These are phyloP conservation scores for Gyrodon lividus DNA, from an alignment of 768 basidiomycete species.

Conservation along the genomic window DNA sequence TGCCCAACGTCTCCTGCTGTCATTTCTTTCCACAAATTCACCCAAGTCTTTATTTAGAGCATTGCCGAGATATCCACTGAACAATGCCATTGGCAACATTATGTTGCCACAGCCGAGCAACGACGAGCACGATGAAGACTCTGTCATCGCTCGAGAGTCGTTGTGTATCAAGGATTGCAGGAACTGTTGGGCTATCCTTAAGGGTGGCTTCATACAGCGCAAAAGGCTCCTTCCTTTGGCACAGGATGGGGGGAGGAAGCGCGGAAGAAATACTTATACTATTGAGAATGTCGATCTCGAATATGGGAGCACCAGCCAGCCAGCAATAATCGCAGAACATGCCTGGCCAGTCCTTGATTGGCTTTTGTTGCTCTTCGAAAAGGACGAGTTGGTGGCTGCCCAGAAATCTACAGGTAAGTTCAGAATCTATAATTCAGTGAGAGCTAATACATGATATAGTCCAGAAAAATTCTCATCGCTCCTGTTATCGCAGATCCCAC, in stretches of 20 bases:
- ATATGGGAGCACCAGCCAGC: conserved; percentile 9
- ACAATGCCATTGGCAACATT: conserved; percentile 5
- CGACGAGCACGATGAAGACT: conserved; percentile 47
- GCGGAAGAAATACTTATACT: conserved; percentile 28
- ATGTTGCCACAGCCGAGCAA: conserved; percentile 2
- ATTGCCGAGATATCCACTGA: conserved; percentile 48
- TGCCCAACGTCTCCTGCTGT: conserved; percentile 53
- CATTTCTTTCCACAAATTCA: conserved; percentile 55
- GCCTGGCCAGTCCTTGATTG: conserved; percentile 76
- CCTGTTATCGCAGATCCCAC: conserved; percentile 58
- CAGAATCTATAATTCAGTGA: conserved; percentile 2
- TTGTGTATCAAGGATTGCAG: conserved; percentile 51
- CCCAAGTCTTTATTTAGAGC: conserved; percentile 53
- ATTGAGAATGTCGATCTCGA: conserved; percentile 27
- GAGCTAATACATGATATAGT: conserved; percentile 7
- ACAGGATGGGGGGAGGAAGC: conserved; percentile 30
- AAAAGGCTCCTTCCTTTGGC: conserved; percentile 18
- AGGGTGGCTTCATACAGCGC: conserved; percentile 49
- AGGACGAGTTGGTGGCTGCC: conserved; percentile 48
- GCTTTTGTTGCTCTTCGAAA: conserved; percentile 66
- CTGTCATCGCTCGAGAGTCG: conserved; percentile 55
- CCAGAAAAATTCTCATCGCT: conserved; percentile 49
- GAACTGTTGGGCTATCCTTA: conserved; percentile 62
- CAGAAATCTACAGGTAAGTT: conserved; percentile 28
- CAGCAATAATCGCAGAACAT: conserved; percentile 49